A percentile compares a stretch with the other conserved stretches of the same genome.
phyloP scores from a whole-genome alignment of 2,329 filamentous ascomycete species.

The Plectosphaerella plurivora region DNA sequence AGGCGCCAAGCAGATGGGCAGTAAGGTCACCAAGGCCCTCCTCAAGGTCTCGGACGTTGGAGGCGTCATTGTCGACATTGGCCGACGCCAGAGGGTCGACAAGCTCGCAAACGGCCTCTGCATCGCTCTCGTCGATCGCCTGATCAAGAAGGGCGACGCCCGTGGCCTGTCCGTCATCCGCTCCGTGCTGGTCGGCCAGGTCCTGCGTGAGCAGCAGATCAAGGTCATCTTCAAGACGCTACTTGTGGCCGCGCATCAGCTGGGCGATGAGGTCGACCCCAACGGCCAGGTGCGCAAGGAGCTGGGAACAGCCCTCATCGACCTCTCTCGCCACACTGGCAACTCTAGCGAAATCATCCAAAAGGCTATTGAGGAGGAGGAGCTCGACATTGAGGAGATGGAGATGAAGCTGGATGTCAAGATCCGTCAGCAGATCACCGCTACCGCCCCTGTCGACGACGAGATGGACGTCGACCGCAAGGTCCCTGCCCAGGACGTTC shows the following conservation, averaged over 20 bases:
- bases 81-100: constrained; percentile 62
- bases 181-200: constrained; percentile 52
- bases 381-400: constrained; percentile 68
- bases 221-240: constrained; percentile 63
- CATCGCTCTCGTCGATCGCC: constrained; percentile 56
- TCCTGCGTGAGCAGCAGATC: constrained; percentile 60
- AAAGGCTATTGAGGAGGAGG: constrained; percentile 60
- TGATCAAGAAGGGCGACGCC: constrained; percentile 55
- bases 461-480: constrained; percentile 39
- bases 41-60: constrained; percentile 59
- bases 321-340: constrained; percentile 56
- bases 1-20: constrained; percentile 63
- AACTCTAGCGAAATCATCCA: constrained; percentile 60
- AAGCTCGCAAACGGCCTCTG: constrained; percentile 70
- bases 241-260: constrained; percentile 54
- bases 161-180: constrained; percentile 56
- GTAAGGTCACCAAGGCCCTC: constrained; percentile 64
- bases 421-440: constrained; percentile 51
- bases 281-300: constrained; percentile 55
- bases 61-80: constrained; percentile 56
- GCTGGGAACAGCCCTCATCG: constrained; percentile 63
- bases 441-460: constrained; percentile 43
- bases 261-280: constrained; percentile 49
- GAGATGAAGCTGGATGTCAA: constrained; percentile 71
- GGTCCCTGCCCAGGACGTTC: constrained; percentile 28